phyloP scores from a whole-genome alignment of 2,329 filamentous ascomycete species.

The Aspergillus pseudoviridinutans region DNA sequence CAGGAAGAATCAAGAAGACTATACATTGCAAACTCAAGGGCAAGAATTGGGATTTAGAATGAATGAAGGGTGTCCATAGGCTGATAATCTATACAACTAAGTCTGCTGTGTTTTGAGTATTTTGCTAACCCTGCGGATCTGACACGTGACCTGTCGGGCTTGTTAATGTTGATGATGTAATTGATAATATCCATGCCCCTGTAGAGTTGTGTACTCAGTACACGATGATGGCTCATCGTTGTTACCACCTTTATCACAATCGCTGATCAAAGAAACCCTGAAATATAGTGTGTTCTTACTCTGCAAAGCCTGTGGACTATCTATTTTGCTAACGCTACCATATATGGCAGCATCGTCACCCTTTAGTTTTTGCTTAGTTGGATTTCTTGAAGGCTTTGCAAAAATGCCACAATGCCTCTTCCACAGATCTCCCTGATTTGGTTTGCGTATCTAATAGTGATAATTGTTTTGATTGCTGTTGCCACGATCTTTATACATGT shows the following conservation, averaged over 20 bases:
- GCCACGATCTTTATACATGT: conserved; percentile 83
- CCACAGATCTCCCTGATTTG: conserved; percentile 90
- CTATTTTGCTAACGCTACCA: neutral
- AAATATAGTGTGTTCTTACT: neutral
- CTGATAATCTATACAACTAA: neutral
- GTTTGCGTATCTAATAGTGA: conserved; percentile 83
- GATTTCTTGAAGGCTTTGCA: conserved; percentile 7
- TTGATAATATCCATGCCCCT: neutral
- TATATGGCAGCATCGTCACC: neutral
- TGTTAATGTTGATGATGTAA: conserved; percentile 17
- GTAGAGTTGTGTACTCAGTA: too few species aligned
- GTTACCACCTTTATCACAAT: neutral
- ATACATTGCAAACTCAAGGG: neutral
- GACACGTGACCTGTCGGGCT: neutral
- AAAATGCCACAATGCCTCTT: conserved; percentile 47
- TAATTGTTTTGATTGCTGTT: conserved; percentile 70
- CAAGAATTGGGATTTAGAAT: neutral
- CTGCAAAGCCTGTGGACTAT: neutral
- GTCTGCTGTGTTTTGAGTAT: neutral
- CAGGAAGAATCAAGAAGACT: neutral
- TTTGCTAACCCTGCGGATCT: neutral
- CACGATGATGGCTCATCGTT: neutral
- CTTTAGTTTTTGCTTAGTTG: neutral
- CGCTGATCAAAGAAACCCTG: neutral
- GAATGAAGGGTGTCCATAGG: neutral